Evolutionary conservation across 129 eudicot genomes (phyloP).

Genomic region (Escallonia rubra): DNA sequence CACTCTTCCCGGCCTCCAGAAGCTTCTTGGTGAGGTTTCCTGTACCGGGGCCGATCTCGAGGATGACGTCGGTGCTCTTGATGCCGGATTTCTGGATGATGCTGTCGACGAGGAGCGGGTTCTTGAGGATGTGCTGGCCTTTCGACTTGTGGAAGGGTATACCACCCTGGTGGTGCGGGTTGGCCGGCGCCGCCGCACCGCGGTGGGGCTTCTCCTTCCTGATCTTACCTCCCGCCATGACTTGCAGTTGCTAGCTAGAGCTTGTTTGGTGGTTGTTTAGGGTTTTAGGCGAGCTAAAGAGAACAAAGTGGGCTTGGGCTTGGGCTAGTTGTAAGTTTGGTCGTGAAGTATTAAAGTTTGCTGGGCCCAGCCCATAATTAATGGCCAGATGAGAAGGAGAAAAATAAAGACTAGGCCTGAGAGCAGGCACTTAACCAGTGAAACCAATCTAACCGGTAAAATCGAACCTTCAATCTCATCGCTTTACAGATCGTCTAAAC

Average conservation of each 20-base stretch:
- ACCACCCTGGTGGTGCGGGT: slow-evolving; percentile 79
- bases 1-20: slow-evolving; percentile 88
- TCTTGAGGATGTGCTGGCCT: slow-evolving; percentile 89
- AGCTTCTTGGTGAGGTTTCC: slow-evolving; percentile 96
- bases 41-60: slow-evolving; percentile 98
- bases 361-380: no score
- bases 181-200: slow-evolving; percentile 34
- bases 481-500: no score
- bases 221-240: slow-evolving; percentile 94
- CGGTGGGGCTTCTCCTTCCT: slow-evolving; percentile 53
- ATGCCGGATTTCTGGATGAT: slow-evolving; percentile 90
- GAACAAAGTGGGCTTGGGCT: no score
- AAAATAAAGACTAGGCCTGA: no score
- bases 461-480: no score
- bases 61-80: slow-evolving; percentile 65
- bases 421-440: no score
- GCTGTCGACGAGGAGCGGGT: slow-evolving; percentile 70
- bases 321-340: no score
- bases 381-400: no score
- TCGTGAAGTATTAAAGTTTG: no score
- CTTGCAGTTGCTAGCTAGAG: background rate
- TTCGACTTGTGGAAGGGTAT: slow-evolving; percentile 88
- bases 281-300: no score
- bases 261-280: no score
- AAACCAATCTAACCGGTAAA: no score